Conservation (phyloP, 2,329 filamentous ascomycete species). For the Neofusicoccum umdonicola region DNA sequence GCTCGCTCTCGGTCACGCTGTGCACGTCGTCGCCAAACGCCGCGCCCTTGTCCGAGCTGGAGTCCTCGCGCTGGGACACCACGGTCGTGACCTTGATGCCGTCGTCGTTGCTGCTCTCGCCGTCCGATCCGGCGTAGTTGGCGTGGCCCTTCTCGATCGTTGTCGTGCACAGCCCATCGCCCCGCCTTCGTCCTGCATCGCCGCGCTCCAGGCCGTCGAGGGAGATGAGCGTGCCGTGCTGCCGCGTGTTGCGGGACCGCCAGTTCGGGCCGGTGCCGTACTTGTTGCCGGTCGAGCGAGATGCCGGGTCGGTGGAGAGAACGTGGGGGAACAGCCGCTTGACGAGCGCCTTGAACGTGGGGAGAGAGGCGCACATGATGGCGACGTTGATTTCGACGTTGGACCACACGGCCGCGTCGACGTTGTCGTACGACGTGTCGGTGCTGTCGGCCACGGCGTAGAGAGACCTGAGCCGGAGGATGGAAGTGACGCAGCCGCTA, state of each 20-base stretch:
- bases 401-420: slow-evolving; percentile 29
- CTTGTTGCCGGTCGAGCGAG: neutral
- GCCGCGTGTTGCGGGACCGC: neutral
- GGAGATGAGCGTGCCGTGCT: neutral
- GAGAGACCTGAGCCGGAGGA: slow-evolving; percentile 31
- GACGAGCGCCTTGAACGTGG: slow-evolving; percentile 29
- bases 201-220: neutral
- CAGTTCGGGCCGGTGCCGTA: neutral
- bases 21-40: neutral
- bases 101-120: neutral
- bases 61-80: slow-evolving; percentile 1
- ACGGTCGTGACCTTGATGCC: slow-evolving; percentile 7
- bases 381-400: slow-evolving; percentile 31
- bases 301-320: neutral
- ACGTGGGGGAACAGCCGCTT: slow-evolving; percentile 17
- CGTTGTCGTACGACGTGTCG: slow-evolving; percentile 34
- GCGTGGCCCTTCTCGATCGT: neutral
- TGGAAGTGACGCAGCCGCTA: slow-evolving; percentile 32
- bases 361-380: slow-evolving; percentile 31
- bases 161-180: neutral
- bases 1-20: slow-evolving; percentile 11
- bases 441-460: slow-evolving; percentile 28
- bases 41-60: neutral
- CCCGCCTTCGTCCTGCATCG: neutral
- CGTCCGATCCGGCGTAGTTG: neutral